Conservation (phyloP, 495 filamentous ascomycete species). For the Penicillium taxi region DNA sequence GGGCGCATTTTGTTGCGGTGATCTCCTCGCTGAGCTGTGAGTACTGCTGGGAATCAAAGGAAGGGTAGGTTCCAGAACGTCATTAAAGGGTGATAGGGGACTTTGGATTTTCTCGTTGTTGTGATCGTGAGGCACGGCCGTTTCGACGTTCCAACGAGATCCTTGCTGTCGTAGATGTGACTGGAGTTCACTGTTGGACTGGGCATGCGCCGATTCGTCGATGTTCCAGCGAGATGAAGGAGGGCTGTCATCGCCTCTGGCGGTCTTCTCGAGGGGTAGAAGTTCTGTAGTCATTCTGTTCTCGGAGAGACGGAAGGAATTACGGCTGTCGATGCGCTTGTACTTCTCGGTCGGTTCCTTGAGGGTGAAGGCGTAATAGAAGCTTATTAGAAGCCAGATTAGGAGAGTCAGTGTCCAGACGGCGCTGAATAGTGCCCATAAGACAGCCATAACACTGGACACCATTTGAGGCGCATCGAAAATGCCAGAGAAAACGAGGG, state of each 20-base stretch:
- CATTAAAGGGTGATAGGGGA: constrained; percentile 5
- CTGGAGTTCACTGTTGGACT: constrained; percentile 3
- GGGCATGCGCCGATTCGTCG: constrained; percentile 3
- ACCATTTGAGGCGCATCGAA: constrained; percentile 78
- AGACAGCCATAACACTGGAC: constrained; percentile 82
- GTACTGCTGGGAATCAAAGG: constrained; percentile 12
- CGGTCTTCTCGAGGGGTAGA: constrained; percentile 84
- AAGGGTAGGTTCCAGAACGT: constrained; percentile 11
- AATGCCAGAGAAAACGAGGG: constrained; percentile 70
- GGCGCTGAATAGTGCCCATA: constrained; percentile 90
- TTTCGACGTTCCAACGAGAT: constrained; percentile 5
- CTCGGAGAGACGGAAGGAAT: constrained; percentile 93
- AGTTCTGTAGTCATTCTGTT: constrained; percentile 81
- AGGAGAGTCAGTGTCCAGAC: constrained; percentile 80
- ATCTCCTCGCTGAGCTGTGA: constrained; percentile 4
- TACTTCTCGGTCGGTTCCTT: constrained; percentile 93
- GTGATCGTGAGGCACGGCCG: constrained; percentile 3
- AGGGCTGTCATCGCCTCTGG: constrained; percentile 57
- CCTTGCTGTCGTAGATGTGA: neutral
- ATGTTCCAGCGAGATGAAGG: constrained; percentile 7
- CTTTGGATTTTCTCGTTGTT: constrained; percentile 1
- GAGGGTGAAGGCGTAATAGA: constrained; percentile 69
- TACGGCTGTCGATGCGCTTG: constrained; percentile 92
- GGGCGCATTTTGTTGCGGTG: neutral
- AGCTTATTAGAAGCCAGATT: constrained; percentile 77